These are phyloP conservation scores for Fusarium anguioides DNA, from an alignment of 2,329 filamentous ascomycete genomes.

Conservation along the genomic window DNA sequence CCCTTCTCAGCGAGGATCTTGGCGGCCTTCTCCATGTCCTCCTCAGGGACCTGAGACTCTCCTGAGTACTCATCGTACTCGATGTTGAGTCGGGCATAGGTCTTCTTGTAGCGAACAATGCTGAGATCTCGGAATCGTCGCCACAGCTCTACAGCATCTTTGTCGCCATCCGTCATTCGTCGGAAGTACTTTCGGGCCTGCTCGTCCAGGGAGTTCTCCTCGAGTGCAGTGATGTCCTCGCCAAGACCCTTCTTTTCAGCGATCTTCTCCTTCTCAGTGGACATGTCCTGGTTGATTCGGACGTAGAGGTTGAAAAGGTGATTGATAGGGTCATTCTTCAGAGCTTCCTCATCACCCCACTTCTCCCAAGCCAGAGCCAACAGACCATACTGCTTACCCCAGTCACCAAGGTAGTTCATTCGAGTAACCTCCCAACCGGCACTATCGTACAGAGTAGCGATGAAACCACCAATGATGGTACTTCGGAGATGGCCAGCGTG, in stretches of 20 bases:
- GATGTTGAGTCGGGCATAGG: constrained; percentile 77
- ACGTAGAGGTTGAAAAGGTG: constrained; percentile 87
- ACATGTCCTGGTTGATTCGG: constrained; percentile 75
- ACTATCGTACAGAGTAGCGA: constrained; percentile 76
- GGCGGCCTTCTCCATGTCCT: constrained; percentile 73
- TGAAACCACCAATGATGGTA: constrained; percentile 83
- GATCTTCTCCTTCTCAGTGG: constrained; percentile 73
- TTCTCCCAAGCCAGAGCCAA: constrained; percentile 76
- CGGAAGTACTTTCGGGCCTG: constrained; percentile 79
- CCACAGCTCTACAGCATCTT: constrained; percentile 70
- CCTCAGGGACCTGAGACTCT: constrained; percentile 77
- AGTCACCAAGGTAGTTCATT: constrained; percentile 66
- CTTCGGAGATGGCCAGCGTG: constrained; percentile 81
- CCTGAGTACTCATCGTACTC: constrained; percentile 77
- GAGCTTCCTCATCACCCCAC: constrained; percentile 78
- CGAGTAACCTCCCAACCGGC: constrained; percentile 79
- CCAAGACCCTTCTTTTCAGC: constrained; percentile 66
- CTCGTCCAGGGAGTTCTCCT: constrained; percentile 73
- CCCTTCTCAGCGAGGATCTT: constrained; percentile 71
- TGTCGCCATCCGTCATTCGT: constrained; percentile 75
- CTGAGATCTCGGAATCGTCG: constrained; percentile 73
- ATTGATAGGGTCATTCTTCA: constrained; percentile 80
- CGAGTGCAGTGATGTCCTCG: constrained; percentile 60
- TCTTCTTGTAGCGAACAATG: constrained; percentile 73
- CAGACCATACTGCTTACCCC: constrained; percentile 48